phyloP scores from a whole-genome alignment of 495 filamentous ascomycete species.

The Thozetella sp. region DNA sequence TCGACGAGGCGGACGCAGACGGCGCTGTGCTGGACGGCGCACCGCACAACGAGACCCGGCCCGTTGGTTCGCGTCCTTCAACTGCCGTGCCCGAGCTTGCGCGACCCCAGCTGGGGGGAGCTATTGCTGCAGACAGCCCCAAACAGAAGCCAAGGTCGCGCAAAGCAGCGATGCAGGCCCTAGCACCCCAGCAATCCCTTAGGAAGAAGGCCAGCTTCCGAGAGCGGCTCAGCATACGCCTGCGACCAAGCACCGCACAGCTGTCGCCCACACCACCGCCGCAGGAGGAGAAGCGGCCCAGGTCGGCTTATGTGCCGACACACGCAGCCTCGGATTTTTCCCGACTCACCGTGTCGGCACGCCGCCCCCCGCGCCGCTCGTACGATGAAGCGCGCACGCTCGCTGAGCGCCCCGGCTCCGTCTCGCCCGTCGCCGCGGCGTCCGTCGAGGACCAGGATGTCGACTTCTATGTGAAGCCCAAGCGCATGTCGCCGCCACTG shows the following conservation, averaged over 20 bases:
- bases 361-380: background rate
- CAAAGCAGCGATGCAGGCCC: slow-evolving; percentile 11
- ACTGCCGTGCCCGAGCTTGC: background rate
- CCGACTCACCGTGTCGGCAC: slow-evolving; percentile 12
- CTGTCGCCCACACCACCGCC: background rate
- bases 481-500: slow-evolving; percentile 3
- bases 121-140: slow-evolving; percentile 4
- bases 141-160: background rate
- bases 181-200: slow-evolving; percentile 16
- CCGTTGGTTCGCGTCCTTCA: background rate
- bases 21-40: background rate
- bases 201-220: slow-evolving; percentile 22
- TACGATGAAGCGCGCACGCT: background rate
- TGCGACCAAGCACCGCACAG: slow-evolving; percentile 1
- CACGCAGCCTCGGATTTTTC: slow-evolving; percentile 31
- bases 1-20: background rate
- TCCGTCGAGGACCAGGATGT: background rate
- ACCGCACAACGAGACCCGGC: background rate
- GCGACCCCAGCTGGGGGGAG: slow-evolving; percentile 5
- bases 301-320: slow-evolving; percentile 23
- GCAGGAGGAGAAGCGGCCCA: slow-evolving; percentile 14
- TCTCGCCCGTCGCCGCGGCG: background rate
- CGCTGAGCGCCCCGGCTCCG: background rate
- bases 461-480: background rate
- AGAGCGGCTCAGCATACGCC: slow-evolving; percentile 21